Evolutionary conservation across 345 rosid genomes (phyloP).

Genomic region (Lepidium didymum): DNA sequence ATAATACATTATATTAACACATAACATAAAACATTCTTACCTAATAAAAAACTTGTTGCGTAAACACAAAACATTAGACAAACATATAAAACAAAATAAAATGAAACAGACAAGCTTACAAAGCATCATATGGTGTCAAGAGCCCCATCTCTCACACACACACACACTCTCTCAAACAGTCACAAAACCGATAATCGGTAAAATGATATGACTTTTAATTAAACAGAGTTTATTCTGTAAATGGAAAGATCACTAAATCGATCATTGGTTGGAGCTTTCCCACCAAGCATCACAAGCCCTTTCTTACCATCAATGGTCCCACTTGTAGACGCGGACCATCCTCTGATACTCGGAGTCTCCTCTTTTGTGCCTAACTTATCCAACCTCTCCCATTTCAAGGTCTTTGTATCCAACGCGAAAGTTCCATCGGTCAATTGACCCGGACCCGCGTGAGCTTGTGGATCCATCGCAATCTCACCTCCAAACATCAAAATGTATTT

Average conservation of each 20-base stretch:
- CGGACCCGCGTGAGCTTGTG: conserved; percentile 15
- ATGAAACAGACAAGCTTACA: no score
- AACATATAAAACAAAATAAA: no score
- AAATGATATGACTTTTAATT: background rate
- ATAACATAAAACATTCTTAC: no score
- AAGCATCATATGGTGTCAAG: background rate
- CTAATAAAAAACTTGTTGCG: no score
- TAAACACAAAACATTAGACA: no score
- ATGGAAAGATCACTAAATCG: conserved; percentile 23
- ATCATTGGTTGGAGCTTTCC: conserved; percentile 22
- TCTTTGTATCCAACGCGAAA: conserved; percentile 18
- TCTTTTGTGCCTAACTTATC: conserved; percentile 3
- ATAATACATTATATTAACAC: no score
- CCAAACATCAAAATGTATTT: conserved; percentile 22
- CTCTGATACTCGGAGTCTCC: conserved; percentile 8
- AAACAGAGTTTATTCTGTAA: background rate
- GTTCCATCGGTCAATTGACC: conserved; percentile 19
- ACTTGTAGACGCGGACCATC: conserved; percentile 23
- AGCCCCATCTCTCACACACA: no score
- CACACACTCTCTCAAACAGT: background rate
- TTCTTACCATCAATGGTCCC: conserved; percentile 12
- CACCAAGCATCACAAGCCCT: conserved; percentile 23
- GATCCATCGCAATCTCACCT: conserved; percentile 24
- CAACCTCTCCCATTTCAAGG: conserved; percentile 15
- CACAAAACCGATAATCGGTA: background rate